Conservation (phyloP, 1,139 yeast genomes). For the Hanseniaspora sp. region DNA sequence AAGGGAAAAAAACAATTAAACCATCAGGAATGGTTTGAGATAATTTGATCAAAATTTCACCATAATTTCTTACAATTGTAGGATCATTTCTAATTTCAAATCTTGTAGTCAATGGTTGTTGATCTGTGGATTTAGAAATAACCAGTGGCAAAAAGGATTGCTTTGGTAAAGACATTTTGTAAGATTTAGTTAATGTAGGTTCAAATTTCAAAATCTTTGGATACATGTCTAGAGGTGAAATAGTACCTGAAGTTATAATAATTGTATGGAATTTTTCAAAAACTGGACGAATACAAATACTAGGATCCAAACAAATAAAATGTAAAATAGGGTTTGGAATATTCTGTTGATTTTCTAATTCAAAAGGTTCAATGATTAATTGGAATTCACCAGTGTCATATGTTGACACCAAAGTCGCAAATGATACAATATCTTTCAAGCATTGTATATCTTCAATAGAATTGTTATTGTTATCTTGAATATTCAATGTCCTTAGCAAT, state of each 20-base stretch:
- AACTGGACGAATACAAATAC: slow-evolving; percentile 93
- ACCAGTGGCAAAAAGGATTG: slow-evolving; percentile 89
- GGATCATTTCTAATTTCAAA: slow-evolving; percentile 97
- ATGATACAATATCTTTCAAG: slow-evolving; percentile 87
- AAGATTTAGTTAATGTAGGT: slow-evolving; percentile 88
- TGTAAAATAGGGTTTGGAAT: slow-evolving; percentile 96
- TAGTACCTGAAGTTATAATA: slow-evolving; percentile 92
- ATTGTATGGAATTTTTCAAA: slow-evolving; percentile 91
- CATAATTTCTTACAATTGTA: slow-evolving; percentile 91
- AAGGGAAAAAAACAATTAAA: slow-evolving; percentile 92
- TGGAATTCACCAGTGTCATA: slow-evolving; percentile 80
- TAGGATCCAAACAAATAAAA: slow-evolving; percentile 91
- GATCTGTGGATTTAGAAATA: slow-evolving; percentile 95
- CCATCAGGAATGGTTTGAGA: slow-evolving; percentile 97
- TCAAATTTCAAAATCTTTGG: slow-evolving; percentile 94
- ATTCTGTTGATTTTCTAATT: slow-evolving; percentile 79
- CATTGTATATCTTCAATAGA: slow-evolving; percentile 81
- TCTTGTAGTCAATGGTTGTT: slow-evolving; percentile 88
- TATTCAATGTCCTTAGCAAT: slow-evolving; percentile 77
- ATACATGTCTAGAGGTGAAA: slow-evolving; percentile 96
- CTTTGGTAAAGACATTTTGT: slow-evolving; percentile 88
- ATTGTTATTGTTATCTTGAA: slow-evolving; percentile 38
- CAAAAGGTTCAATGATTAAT: slow-evolving; percentile 87
- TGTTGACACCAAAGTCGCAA: slow-evolving; percentile 90
- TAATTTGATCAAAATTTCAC: slow-evolving; percentile 80